phyloP scores from a whole-genome alignment of 164 flowering plant genomes.

The Sedum album region DNA sequence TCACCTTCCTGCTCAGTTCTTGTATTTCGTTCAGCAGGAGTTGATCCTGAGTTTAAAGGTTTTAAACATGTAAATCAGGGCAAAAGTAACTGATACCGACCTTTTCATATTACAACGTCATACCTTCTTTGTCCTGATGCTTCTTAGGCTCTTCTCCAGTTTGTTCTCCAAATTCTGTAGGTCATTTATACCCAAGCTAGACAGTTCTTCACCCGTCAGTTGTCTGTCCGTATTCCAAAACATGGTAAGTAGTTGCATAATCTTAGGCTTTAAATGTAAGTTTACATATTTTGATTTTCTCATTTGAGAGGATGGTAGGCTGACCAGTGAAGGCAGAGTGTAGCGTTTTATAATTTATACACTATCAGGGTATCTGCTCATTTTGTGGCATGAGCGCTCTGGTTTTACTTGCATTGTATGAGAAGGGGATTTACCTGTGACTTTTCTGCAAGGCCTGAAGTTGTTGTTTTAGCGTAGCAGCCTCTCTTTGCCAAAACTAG shows the following conservation, averaged over 20 bases:
- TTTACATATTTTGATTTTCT: too few species aligned
- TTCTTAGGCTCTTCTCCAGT: slow-evolving; percentile 34
- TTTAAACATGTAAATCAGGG: too few species aligned
- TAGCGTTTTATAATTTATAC: too few species aligned
- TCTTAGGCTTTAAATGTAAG: too few species aligned
- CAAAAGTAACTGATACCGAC: too few species aligned
- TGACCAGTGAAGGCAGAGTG: too few species aligned
- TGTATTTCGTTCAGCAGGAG: slow-evolving; percentile 30
- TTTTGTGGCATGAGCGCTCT: too few species aligned
- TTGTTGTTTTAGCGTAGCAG: slow-evolving; percentile 34
- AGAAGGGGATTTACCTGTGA: slow-evolving; percentile 32
- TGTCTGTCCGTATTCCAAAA: slow-evolving; percentile 18
- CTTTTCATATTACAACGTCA: background rate
- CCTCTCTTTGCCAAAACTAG: slow-evolving; percentile 54
- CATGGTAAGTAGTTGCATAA: too few species aligned
- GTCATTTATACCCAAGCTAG: slow-evolving; percentile 31
- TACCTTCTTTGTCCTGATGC: slow-evolving; percentile 39
- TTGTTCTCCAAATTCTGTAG: slow-evolving; percentile 36
- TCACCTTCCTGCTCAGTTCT: slow-evolving; percentile 37
- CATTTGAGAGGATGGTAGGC: too few species aligned
- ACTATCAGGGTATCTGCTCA: too few species aligned
- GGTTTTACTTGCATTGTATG: too few species aligned
- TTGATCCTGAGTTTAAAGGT: slow-evolving; percentile 40
- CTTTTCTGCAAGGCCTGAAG: slow-evolving; percentile 35
- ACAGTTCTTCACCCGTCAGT: slow-evolving; percentile 38